Evolutionary conservation across 1,284 basidiomycete genomes (phyloP).

Genomic region (Thecaphora frezii): DNA sequence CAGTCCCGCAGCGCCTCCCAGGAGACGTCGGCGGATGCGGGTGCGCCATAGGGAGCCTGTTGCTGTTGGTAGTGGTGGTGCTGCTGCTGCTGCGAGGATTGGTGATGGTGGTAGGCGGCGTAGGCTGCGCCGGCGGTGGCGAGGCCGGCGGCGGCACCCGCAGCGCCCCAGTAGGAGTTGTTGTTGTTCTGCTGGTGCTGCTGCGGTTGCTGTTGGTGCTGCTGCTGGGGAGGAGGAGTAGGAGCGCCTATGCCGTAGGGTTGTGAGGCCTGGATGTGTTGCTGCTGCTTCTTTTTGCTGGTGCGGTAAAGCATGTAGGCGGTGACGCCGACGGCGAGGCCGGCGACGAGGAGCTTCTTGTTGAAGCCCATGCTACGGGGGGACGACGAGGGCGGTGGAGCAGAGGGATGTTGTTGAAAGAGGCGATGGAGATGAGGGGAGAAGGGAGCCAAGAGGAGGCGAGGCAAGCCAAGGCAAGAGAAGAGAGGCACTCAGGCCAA

Average conservation of each 20-base stretch:
- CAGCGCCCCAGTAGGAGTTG: constrained; percentile 23
- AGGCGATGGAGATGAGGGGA: neutral
- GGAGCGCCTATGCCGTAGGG: constrained; percentile 1
- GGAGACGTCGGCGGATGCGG: constrained; percentile 12
- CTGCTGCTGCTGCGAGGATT: constrained; percentile 8
- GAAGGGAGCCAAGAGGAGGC: neutral
- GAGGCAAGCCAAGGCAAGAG: neutral
- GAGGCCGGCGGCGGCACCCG: constrained; percentile 23
- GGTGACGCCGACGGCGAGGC: constrained; percentile 44
- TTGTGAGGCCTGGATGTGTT: constrained; percentile 8
- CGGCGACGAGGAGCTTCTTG: constrained; percentile 47
- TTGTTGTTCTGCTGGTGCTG: neutral
- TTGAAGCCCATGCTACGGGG: constrained; percentile 37
- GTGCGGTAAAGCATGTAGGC: constrained; percentile 40
- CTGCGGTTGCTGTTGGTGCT: constrained; percentile 7
- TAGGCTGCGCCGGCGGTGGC: constrained; percentile 31
- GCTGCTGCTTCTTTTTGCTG: constrained; percentile 41
- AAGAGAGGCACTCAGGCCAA: too few relatives aligned
- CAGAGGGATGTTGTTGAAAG: neutral
- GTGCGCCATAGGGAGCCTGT: neutral
- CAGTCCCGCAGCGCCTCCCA: constrained; percentile 37
- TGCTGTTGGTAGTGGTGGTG: constrained; percentile 2
- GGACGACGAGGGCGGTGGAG: neutral
- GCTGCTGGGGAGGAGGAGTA: constrained; percentile 4
- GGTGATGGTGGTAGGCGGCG: constrained; percentile 25